Percentiles rank a stretch among this genome's conserved stretches.
These are phyloP conservation scores for Ophiostoma sp. DNA, from an alignment of 2,329 filamentous ascomycete genomes.

Conservation along the genomic window DNA sequence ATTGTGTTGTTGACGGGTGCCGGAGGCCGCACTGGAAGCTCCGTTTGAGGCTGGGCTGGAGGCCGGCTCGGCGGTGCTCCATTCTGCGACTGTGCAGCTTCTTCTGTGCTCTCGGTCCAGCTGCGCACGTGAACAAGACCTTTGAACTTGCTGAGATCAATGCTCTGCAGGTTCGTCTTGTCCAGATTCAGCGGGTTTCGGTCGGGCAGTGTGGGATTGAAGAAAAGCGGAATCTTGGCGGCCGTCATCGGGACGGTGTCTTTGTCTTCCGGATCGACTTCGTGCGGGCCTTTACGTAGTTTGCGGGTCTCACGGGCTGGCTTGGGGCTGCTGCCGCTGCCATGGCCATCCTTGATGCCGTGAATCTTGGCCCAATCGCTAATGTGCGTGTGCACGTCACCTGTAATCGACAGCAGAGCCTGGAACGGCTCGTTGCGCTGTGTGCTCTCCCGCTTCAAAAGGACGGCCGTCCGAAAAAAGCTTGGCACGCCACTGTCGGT, in stretches of 20 bases:
- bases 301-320: neutral
- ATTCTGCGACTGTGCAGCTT: neutral
- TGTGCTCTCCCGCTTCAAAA: conserved; percentile 12
- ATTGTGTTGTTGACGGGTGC: neutral
- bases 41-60: neutral
- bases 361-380: conserved; percentile 12
- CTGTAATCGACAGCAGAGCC: conserved; percentile 4
- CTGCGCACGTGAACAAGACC: conserved; percentile 1
- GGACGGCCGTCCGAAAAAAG: conserved; percentile 12
- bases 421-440: conserved; percentile 13
- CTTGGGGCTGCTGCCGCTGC: neutral
- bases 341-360: conserved; percentile 5
- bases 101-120: neutral
- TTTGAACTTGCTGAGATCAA: conserved; percentile 1
- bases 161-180: neutral
- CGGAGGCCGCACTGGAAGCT: neutral
- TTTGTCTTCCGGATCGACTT: conserved; percentile 10
- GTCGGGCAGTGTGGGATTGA: neutral
- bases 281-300: conserved; percentile 2
- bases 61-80: neutral
- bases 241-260: neutral
- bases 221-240: neutral
- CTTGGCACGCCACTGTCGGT: conserved; percentile 13
- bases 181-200: neutral
- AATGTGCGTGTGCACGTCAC: neutral